Evolutionary conservation across 306 rosid genomes (phyloP).

Genomic region (Trichosanthes cucumerina): DNA sequence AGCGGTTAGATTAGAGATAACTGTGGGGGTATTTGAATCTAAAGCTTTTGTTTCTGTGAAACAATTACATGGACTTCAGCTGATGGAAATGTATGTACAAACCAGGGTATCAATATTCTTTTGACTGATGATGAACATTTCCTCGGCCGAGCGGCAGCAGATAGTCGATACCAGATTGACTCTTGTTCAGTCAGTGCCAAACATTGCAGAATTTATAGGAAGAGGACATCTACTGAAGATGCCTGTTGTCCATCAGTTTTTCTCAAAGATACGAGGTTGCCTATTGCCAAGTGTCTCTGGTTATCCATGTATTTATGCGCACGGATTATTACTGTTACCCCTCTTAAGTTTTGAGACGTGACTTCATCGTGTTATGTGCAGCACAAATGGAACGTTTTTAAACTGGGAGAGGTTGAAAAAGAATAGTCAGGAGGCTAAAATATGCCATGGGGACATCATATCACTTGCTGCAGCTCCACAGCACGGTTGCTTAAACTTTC

Average conservation of each 20-base stretch:
- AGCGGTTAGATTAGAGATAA: neutral
- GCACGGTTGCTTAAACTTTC: conserved; percentile 36
- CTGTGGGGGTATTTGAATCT: neutral
- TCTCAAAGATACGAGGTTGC: conserved; percentile 76
- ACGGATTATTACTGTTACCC: neutral
- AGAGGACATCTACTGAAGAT: conserved; percentile 32
- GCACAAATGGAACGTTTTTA: conserved; percentile 82
- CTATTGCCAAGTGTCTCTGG: neutral
- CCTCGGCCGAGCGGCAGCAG: conserved; percentile 55
- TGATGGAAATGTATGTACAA: conserved; percentile 4
- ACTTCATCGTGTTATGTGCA: conserved; percentile 31
- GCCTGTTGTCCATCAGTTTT: conserved; percentile 28
- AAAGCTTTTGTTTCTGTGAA: neutral
- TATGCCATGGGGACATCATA: conserved; percentile 75
- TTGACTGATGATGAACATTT: conserved; percentile 62
- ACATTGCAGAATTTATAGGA: conserved; percentile 67
- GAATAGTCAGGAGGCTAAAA: conserved; percentile 47
- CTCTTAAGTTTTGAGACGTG: conserved; percentile 1
- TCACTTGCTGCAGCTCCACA: conserved; percentile 86
- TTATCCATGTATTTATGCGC: neutral
- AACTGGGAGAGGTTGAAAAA: conserved; percentile 70
- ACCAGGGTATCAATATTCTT: conserved; percentile 70
- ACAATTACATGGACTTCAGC: neutral
- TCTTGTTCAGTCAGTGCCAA: conserved; percentile 56
- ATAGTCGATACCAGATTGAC: conserved; percentile 61